Conservation (phyloP, 306 rosid genomes). For the Castanospermum australe region DNA sequence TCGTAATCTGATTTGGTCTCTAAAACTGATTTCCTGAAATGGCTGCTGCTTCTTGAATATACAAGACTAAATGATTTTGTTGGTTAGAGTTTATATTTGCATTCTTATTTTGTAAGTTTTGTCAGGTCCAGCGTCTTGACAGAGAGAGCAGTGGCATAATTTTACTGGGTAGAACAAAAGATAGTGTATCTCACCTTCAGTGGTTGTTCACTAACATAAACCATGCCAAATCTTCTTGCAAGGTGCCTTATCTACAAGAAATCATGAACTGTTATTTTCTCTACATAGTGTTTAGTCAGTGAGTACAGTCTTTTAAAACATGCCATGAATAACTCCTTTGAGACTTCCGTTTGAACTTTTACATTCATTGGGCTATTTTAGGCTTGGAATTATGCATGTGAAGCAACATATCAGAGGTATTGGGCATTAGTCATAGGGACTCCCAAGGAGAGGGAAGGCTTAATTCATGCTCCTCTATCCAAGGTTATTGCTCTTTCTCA, state of each 20-base stretch:
- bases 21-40: neutral
- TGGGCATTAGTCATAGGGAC: slow-evolving; percentile 94
- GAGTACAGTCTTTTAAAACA: neutral
- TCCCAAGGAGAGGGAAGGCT: slow-evolving; percentile 83
- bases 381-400: slow-evolving; percentile 85
- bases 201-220: slow-evolving; percentile 65
- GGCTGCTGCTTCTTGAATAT: slow-evolving; percentile 4
- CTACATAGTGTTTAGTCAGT: neutral
- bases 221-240: slow-evolving; percentile 52
- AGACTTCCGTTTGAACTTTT: neutral
- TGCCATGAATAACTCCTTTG: neutral
- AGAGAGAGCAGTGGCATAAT: slow-evolving; percentile 85
- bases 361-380: slow-evolving; percentile 22
- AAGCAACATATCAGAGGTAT: slow-evolving; percentile 73
- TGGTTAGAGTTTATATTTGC: neutral
- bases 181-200: slow-evolving; percentile 69
- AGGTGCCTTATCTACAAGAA: slow-evolving; percentile 46
- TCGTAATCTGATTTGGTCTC: neutral
- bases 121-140: slow-evolving; percentile 93
- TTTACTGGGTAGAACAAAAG: slow-evolving; percentile 82
- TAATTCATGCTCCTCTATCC: slow-evolving; percentile 80
- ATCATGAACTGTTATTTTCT: neutral
- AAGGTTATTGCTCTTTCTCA: slow-evolving; percentile 57
- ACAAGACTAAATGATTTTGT: neutral
- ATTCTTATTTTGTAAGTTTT: neutral